Base-by-base conservation (phyloP, 2,329 filamentous ascomycete species). In the Sclerotinia subarctica region DNA sequence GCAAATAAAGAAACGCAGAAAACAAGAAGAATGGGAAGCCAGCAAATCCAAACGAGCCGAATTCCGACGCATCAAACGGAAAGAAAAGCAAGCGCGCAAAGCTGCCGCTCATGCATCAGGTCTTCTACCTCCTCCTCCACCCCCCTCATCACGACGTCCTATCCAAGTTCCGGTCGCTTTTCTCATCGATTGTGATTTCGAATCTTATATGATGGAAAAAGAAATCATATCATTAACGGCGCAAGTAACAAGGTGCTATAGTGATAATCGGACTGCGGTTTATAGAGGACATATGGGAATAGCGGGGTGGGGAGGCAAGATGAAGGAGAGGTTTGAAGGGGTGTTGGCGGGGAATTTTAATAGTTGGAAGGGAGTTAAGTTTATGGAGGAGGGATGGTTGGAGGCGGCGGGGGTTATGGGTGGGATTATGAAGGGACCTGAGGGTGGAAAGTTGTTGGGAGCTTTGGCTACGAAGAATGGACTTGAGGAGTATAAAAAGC, bases 131-230 rank as follows among this genome's bases (percentile, higher is more conserved):
- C 56, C 56, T 11, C 65, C 65, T 11, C 65, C 56, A 4, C 65
- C 65, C 21, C 11, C 56, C 7, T 62, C 56, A 19, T 54, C 65
- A 5, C 65, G 65, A 15, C 65, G 74, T 60, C 74, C 79, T 54
- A 81, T 83, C 60, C 85, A 88, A 67, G 84, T 96, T 0, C 93
- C 94, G 1, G 81, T 98, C 29, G 87, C 92, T 0, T 82, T 99
- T 72, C 83, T 99, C 69, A 82, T 99, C 71, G 95, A 99, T 81
- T 98, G 94, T 80, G 88, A 91, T 72, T 99, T 96, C 77, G 94
- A 99, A 78, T 83, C 91, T 53, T 86, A 94, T 76, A 99, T 99
- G 95, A 84, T 84, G 63, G 91, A 94, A 49, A 90, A 91, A 73
- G 95, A 99, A 80, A 83, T 91, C 42, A 88, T 94, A 67, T 97